Evolutionary conservation across 108 stramenopile species (phyloP).

Genomic region (Stephanodiscus triporus): DNA sequence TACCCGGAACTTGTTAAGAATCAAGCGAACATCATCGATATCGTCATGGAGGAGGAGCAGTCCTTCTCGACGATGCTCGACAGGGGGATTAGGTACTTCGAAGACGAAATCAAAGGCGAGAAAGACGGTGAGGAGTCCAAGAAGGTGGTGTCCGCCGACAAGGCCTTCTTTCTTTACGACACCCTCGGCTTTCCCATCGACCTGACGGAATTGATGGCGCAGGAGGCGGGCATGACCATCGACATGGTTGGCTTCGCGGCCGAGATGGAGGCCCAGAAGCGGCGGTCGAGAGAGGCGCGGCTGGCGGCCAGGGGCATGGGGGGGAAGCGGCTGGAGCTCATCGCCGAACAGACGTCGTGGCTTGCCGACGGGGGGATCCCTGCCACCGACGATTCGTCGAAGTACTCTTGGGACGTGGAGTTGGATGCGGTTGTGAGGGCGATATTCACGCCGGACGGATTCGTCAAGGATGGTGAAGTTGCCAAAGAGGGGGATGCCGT

Average conservation of each 20-base stretch:
- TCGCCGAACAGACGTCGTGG: slow-evolving; percentile 95
- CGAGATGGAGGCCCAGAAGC: slow-evolving; percentile 89
- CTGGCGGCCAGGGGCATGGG: slow-evolving; percentile 59
- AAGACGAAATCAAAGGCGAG: slow-evolving; percentile 61
- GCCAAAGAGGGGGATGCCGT: slow-evolving; percentile 66
- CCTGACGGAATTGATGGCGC: slow-evolving; percentile 97
- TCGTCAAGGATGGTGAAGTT: slow-evolving; percentile 50
- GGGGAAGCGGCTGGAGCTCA: slow-evolving; percentile 80
- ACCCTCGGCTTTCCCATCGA: slow-evolving; percentile 98
- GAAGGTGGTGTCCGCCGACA: slow-evolving; percentile 74
- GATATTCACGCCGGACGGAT: slow-evolving; percentile 80
- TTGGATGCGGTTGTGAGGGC: slow-evolving; percentile 84
- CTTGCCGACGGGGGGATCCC: slow-evolving; percentile 76
- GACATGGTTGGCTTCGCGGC: slow-evolving; percentile 88
- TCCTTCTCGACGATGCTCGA: slow-evolving; percentile 95
- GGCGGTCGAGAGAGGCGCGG: slow-evolving; percentile 75
- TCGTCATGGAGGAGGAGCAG: slow-evolving; percentile 91
- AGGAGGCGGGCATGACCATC: slow-evolving; percentile 90
- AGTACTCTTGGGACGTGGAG: slow-evolving; percentile 89
- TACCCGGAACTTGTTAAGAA: slow-evolving; percentile 92
- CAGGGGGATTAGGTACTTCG: slow-evolving; percentile 94
- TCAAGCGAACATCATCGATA: slow-evolving; percentile 78
- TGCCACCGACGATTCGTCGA: slow-evolving; percentile 83
- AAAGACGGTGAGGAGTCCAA: slow-evolving; percentile 15
- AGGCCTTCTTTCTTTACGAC: slow-evolving; percentile 95